Conservation (phyloP, 768 basidiomycete genomes). For the Leucosporidium scottii region DNA sequence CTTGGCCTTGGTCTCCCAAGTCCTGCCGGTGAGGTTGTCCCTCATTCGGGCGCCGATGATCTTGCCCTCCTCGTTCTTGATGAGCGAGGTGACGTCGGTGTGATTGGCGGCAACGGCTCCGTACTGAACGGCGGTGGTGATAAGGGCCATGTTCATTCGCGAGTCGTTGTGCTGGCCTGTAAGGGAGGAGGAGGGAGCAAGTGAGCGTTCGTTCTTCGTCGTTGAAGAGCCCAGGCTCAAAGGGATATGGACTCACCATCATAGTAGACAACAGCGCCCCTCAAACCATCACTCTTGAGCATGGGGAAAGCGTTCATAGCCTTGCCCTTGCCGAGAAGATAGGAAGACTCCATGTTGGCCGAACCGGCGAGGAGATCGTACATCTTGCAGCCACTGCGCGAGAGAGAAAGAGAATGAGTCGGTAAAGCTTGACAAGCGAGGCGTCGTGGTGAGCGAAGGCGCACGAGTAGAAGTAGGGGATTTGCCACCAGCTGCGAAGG, state of each 20-base stretch:
- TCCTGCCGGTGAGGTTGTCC: conserved; percentile 74
- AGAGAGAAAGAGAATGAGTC: neutral
- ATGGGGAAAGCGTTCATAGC: conserved; percentile 93
- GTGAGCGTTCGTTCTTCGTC: neutral
- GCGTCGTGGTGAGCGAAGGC: neutral
- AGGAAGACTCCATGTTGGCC: conserved; percentile 93
- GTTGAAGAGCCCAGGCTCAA: too few species aligned
- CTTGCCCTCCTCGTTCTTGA: conserved; percentile 51
- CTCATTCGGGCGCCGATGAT: conserved; percentile 70
- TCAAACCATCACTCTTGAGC: conserved; percentile 84
- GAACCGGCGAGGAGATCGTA: conserved; percentile 92
- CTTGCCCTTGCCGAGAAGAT: conserved; percentile 89
- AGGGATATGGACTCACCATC: conserved; percentile 58
- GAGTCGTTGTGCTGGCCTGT: conserved; percentile 96
- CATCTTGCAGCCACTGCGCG: conserved; percentile 69
- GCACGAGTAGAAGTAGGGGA: conserved; percentile 81
- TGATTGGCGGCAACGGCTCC: conserved; percentile 86
- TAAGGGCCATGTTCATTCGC: conserved; percentile 91
- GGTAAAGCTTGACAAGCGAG: neutral
- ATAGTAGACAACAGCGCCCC: conserved; percentile 93
- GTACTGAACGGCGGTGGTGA: conserved; percentile 88
- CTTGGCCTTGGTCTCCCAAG: conserved; percentile 75
- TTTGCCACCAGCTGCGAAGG: conserved; percentile 68
- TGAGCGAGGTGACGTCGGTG: conserved; percentile 69
- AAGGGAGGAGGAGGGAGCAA: neutral